phyloP scores from a whole-genome alignment of 495 filamentous ascomycete genomes.

The Lophiostoma macrostomum region DNA sequence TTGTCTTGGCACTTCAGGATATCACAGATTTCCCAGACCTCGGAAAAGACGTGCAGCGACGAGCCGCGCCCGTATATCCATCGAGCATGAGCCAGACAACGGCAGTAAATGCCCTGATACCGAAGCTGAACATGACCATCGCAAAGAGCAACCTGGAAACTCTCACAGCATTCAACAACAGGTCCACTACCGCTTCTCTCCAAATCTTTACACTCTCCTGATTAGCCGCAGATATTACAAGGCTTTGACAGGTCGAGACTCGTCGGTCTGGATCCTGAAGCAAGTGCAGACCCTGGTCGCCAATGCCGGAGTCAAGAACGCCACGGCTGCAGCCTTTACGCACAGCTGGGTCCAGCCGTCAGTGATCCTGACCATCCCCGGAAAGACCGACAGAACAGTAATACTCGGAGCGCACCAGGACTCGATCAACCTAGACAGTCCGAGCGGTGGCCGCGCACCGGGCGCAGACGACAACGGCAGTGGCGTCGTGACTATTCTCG shows the following conservation, averaged over 20 bases:
- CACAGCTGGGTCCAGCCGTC: constrained; percentile 86
- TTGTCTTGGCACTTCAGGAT: neutral
- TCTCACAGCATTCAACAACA: neutral
- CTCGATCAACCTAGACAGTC: constrained; percentile 87
- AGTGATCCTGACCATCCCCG: constrained; percentile 89
- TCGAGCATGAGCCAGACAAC: neutral
- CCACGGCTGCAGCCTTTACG: constrained; percentile 65
- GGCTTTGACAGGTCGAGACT: constrained; percentile 78
- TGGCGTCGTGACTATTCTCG: constrained; percentile 72
- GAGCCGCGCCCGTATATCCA: neutral
- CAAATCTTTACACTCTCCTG: constrained; percentile 72
- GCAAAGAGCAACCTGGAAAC: neutral
- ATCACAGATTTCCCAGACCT: neutral
- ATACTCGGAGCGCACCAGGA: constrained; percentile 73
- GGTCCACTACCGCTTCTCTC: constrained; percentile 38
- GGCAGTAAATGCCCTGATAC: neutral
- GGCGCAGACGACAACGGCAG: constrained; percentile 74
- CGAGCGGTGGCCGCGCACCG: constrained; percentile 73
- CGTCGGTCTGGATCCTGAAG: constrained; percentile 79
- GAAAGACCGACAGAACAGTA: constrained; percentile 76
- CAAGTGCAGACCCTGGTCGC: constrained; percentile 70
- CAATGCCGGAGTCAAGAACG: constrained; percentile 68
- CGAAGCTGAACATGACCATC: neutral
- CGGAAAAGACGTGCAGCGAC: neutral
- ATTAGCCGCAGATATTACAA: constrained; percentile 88